These are phyloP conservation scores for Termitomyces sp. DNA, from an alignment of 768 basidiomycete genomes.

Conservation along the genomic window DNA sequence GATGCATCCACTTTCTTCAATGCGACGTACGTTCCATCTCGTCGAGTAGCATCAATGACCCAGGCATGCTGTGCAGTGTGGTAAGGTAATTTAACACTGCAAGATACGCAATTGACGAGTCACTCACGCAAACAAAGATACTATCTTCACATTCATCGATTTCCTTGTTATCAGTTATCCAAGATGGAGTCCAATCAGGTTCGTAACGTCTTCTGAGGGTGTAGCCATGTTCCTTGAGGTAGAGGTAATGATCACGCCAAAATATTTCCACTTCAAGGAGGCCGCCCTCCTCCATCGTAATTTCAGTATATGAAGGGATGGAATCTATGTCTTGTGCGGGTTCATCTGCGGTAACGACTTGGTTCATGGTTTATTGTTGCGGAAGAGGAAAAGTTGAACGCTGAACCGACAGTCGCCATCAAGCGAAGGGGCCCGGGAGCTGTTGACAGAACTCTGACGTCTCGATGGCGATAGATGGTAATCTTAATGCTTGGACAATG, in stretches of 20 bases:
- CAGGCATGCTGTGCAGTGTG: neutral
- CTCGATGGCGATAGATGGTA: too few species aligned
- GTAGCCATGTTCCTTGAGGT: slow-evolving; percentile 28
- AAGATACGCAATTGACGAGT: neutral
- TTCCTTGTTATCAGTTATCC: slow-evolving; percentile 12
- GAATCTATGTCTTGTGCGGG: neutral
- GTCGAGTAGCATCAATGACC: slow-evolving; percentile 30
- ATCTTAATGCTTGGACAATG: too few species aligned
- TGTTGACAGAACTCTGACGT: too few species aligned
- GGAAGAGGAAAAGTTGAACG: neutral
- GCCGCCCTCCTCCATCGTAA: neutral
- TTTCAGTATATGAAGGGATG: neutral
- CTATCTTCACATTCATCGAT: neutral
- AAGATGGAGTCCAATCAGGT: slow-evolving; percentile 25
- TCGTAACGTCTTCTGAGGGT: slow-evolving; percentile 18
- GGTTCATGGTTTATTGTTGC: neutral
- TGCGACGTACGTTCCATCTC: slow-evolving; percentile 27
- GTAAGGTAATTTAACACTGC: neutral
- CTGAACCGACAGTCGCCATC: too few species aligned
- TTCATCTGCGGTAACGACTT: neutral
- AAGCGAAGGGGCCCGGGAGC: too few species aligned
- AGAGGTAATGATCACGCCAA: slow-evolving; percentile 21
- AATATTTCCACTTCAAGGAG: neutral
- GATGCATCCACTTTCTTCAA: slow-evolving; percentile 26
- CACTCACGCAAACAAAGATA: neutral